These are phyloP conservation scores for Sporisorium iseilematis-ciliati DNA, from an alignment of 1,284 basidiomycete species.

Conservation along the genomic window DNA sequence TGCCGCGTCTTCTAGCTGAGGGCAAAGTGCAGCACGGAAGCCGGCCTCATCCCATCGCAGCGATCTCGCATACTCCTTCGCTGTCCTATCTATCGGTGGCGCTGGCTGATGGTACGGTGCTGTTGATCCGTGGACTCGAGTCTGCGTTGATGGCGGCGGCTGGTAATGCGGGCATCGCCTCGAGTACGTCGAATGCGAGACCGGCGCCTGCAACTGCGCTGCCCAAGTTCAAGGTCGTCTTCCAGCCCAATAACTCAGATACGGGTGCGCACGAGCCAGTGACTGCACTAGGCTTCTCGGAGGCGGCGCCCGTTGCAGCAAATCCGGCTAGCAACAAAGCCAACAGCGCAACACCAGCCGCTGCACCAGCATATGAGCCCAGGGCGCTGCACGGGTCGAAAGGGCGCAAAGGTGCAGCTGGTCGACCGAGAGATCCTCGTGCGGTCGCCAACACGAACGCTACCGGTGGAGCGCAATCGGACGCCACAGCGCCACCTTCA, in stretches of 20 bases:
- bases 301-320: slow-evolving; percentile 62
- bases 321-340: slow-evolving; percentile 2
- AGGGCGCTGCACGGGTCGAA: slow-evolving; percentile 36
- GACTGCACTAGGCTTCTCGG: slow-evolving; percentile 88
- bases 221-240: slow-evolving; percentile 69
- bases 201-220: slow-evolving; percentile 49
- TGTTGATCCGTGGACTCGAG: slow-evolving; percentile 89
- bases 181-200: slow-evolving; percentile 1
- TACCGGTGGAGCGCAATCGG: slow-evolving; percentile 7
- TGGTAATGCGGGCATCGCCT: slow-evolving; percentile 39
- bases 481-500: slow-evolving; percentile 27
- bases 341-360: neutral
- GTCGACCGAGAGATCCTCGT: slow-evolving; percentile 32
- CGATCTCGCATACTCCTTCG: slow-evolving; percentile 82
- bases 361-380: slow-evolving; percentile 29
- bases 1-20: slow-evolving; percentile 56
- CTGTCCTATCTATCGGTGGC: slow-evolving; percentile 89
- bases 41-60: slow-evolving; percentile 73
- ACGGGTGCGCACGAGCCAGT: slow-evolving; percentile 78
- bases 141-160: slow-evolving; percentile 78
- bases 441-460: slow-evolving; percentile 1
- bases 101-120: slow-evolving; percentile 91
- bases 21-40: slow-evolving; percentile 65
- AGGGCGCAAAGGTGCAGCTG: slow-evolving; percentile 40
- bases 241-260: slow-evolving; percentile 45